phyloP scores from a whole-genome alignment of 345 rosid species.

The Garcia nutans region DNA sequence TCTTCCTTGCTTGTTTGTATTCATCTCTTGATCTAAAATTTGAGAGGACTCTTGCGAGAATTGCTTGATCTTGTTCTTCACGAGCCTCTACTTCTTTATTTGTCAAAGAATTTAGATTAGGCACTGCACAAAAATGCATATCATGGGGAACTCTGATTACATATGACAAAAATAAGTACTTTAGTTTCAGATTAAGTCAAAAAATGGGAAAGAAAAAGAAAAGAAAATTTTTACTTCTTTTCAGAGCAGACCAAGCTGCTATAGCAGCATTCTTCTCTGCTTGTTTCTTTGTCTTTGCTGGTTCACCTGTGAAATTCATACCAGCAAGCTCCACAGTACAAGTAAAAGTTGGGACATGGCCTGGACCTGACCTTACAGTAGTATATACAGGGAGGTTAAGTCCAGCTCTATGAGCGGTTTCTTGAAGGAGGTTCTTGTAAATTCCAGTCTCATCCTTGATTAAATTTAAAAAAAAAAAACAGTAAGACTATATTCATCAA shows the following conservation, averaged over 20 bases:
- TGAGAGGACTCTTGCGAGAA: slow-evolving; percentile 56
- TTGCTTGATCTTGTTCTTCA: slow-evolving; percentile 56
- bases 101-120: slow-evolving; percentile 37
- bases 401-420: slow-evolving; percentile 75
- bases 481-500: background rate
- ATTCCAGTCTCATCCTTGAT: slow-evolving; percentile 74
- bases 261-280: slow-evolving; percentile 82
- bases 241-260: slow-evolving; percentile 76
- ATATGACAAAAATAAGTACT: background rate
- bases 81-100: slow-evolving; percentile 33
- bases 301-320: slow-evolving; percentile 56
- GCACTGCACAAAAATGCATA: slow-evolving; percentile 37
- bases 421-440: slow-evolving; percentile 76
- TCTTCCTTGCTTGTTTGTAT: slow-evolving; percentile 35
- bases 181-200: background rate
- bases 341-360: slow-evolving; percentile 60
- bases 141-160: no score
- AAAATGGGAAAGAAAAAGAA: background rate
- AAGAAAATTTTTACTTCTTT: slow-evolving; percentile 39
- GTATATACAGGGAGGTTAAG: slow-evolving; percentile 64
- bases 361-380: slow-evolving; percentile 71
- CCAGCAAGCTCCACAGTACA: slow-evolving; percentile 70
- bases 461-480: slow-evolving; percentile 3
- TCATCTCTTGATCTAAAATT: slow-evolving; percentile 50
- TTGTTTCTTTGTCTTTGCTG: slow-evolving; percentile 76